phyloP scores from a whole-genome alignment of 768 basidiomycete species.

The Pseudohyphozyma bogoriensis region DNA sequence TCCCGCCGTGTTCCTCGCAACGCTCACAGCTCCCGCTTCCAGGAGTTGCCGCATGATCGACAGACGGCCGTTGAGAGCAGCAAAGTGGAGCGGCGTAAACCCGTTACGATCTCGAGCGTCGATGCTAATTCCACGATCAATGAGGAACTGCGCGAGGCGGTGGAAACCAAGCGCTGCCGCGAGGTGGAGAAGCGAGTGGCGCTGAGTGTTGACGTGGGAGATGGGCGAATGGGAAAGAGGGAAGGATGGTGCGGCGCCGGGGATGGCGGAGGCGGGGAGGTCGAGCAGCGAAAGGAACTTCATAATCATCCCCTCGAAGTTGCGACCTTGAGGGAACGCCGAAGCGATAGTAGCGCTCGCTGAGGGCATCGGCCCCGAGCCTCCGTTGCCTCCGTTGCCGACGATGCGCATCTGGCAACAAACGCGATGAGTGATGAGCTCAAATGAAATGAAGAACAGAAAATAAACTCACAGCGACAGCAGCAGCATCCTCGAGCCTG shows the following conservation, averaged over 20 bases:
- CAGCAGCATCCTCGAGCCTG: constrained; percentile 83
- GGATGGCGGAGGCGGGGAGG: constrained; percentile 45
- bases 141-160: constrained; percentile 58
- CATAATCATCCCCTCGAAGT: constrained; percentile 67
- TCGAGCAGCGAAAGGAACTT: constrained; percentile 73
- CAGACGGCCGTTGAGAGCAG: constrained; percentile 55
- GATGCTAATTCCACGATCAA: constrained; percentile 61
- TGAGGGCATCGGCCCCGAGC: constrained; percentile 36
- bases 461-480: too few relatives aligned
- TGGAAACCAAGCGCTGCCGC: constrained; percentile 69
- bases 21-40: constrained; percentile 64
- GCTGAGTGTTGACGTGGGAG: constrained; percentile 56
- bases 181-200: constrained; percentile 83
- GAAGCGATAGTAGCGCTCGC: constrained; percentile 13
- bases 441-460: too few relatives aligned
- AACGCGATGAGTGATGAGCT: too few relatives aligned
- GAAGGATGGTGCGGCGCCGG: constrained; percentile 36
- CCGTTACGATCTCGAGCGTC: constrained; percentile 83
- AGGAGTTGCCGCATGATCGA: constrained; percentile 59
- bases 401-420: constrained; percentile 88
- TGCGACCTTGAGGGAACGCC: too few relatives aligned
- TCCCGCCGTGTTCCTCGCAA: constrained; percentile 36
- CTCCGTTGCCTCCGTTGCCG: constrained; percentile 46
- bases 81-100: constrained; percentile 79
- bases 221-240: constrained; percentile 47